phyloP scores from a whole-genome alignment of 2,329 filamentous ascomycete genomes.

The Claviceps paspali region DNA sequence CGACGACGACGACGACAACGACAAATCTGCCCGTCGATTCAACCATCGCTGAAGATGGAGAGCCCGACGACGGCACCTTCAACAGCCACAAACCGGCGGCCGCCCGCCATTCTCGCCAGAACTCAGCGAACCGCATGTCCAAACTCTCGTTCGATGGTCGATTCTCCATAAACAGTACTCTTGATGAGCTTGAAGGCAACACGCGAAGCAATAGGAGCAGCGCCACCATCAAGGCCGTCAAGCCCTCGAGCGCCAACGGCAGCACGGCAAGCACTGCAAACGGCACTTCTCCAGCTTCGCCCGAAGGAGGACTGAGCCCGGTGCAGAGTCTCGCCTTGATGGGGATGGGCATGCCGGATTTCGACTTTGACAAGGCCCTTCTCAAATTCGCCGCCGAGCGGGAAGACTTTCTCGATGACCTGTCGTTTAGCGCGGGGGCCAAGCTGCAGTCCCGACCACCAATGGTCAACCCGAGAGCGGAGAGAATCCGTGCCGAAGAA shows the following conservation, averaged over 20 bases:
- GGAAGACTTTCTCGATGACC: constrained; percentile 83
- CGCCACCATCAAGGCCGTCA: constrained; percentile 41
- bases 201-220: constrained; percentile 51
- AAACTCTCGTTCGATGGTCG: constrained; percentile 35
- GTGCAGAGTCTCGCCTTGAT: constrained; percentile 2
- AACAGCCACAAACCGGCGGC: constrained; percentile 14
- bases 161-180: constrained; percentile 34
- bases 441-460: constrained; percentile 54
- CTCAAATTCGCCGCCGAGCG: constrained; percentile 92
- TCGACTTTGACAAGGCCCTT: constrained; percentile 86
- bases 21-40: constrained; percentile 28
- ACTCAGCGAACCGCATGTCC: constrained; percentile 42
- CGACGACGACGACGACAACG: constrained; percentile 12
- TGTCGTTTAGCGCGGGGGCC: constrained; percentile 75
- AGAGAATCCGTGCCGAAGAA: constrained; percentile 69
- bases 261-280: constrained; percentile 6
- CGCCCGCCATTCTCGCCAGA: constrained; percentile 46
- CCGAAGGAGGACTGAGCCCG: not conserved
- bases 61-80: constrained; percentile 30
- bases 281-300: constrained; percentile 13
- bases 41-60: constrained; percentile 48
- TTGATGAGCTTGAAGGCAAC: constrained; percentile 43
- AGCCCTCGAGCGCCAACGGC: constrained; percentile 14
- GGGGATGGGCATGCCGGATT: constrained; percentile 37
- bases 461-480: constrained; percentile 64